phyloP scores from a whole-genome alignment of 108 stramenopile genomes.

The Skeletonema tropicum region DNA sequence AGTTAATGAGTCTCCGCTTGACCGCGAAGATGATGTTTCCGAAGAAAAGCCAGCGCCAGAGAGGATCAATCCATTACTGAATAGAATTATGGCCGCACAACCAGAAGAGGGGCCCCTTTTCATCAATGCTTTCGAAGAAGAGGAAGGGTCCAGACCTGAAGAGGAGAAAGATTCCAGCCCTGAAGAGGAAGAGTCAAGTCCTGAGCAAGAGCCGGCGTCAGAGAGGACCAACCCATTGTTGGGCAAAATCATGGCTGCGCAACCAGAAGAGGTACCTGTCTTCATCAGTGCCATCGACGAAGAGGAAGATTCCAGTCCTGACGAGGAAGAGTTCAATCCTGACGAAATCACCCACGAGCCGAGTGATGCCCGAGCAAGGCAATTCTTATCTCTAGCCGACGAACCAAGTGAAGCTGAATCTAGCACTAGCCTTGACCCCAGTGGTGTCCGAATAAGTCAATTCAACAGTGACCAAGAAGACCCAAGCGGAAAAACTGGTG shows the following conservation, averaged over 20 bases:
- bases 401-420: background rate
- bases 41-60: background rate
- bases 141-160: background rate
- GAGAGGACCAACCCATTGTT: background rate
- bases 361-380: background rate
- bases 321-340: background rate
- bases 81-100: background rate
- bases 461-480: constrained; percentile 1
- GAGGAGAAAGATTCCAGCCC: background rate
- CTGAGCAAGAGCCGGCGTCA: background rate
- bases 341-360: background rate
- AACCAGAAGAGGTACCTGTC: background rate
- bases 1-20: background rate
- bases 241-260: background rate
- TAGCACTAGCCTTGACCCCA: background rate
- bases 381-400: background rate
- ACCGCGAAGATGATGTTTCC: background rate
- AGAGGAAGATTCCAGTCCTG: background rate
- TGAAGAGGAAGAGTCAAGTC: background rate
- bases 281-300: background rate
- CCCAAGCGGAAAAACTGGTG: background rate
- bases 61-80: background rate
- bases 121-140: background rate
- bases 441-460: background rate
- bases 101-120: background rate